These are phyloP conservation scores for Talaromyces trachyspermus DNA, from an alignment of 495 filamentous ascomycete genomes.

Conservation along the genomic window DNA sequence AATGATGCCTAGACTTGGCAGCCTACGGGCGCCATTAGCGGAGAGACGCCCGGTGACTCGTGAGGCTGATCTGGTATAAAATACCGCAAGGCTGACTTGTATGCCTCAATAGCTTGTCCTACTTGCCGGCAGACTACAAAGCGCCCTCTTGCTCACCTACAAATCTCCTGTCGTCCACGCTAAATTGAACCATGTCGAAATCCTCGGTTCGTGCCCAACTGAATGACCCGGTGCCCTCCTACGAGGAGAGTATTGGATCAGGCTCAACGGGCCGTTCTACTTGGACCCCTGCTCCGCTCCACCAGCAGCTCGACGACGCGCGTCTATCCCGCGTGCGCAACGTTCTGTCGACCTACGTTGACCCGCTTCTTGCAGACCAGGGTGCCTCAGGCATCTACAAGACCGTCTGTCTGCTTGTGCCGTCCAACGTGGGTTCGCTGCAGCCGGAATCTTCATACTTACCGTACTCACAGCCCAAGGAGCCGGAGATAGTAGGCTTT, in stretches of 20 bases:
- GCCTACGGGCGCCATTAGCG: no score
- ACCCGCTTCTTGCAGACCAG: constrained; percentile 16
- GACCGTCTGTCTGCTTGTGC: constrained; percentile 22
- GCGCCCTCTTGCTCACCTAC: not conserved
- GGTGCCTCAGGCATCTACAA: constrained; percentile 14
- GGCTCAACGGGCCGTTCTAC: no score
- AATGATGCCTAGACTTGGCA: no score
- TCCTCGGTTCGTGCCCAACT: not conserved
- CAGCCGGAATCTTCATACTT: constrained; percentile 8
- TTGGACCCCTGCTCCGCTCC: constrained; percentile 1
- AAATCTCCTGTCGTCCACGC: not conserved
- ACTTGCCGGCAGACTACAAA: not conserved
- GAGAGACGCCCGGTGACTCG: no score
- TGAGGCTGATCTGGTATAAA: not conserved
- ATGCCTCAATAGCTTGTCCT: not conserved
- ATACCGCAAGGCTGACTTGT: constrained; percentile 2
- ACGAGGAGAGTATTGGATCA: constrained; percentile 8
- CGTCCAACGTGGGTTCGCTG: constrained; percentile 14
- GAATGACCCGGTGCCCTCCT: constrained; percentile 6
- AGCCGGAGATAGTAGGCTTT: constrained; percentile 19
- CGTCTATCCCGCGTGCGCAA: constrained; percentile 15
- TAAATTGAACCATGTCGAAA: constrained; percentile 1
- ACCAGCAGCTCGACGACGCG: constrained; percentile 9
- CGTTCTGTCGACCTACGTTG: constrained; percentile 16
- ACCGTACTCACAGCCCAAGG: constrained; percentile 4